These are phyloP conservation scores for Cyberlindnera sargentensis DNA, from an alignment of 805 yeast genomes.

Conservation along the genomic window DNA sequence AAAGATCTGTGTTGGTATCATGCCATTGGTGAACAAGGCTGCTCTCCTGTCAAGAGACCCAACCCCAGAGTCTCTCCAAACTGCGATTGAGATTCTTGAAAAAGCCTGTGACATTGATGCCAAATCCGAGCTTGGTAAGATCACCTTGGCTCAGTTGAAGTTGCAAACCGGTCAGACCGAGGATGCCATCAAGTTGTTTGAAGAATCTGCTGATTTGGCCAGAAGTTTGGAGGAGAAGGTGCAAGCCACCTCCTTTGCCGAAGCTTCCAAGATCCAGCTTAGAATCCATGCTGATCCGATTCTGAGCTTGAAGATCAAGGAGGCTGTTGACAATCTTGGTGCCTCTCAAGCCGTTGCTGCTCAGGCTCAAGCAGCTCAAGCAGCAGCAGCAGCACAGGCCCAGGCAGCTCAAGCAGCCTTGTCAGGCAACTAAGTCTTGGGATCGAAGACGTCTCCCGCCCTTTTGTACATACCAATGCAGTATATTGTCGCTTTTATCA, in stretches of 20 bases:
- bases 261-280: constrained; percentile 86
- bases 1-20: constrained; percentile 73
- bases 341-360: constrained; percentile 4
- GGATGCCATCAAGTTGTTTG: constrained; percentile 76
- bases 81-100: constrained; percentile 59
- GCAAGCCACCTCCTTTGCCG: constrained; percentile 87
- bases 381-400: too few relatives aligned
- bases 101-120: constrained; percentile 82
- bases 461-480: too few relatives aligned
- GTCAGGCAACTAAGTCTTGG: too few relatives aligned
- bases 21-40: constrained; percentile 88
- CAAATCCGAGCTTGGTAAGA: constrained; percentile 79
- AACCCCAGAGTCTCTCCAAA: constrained; percentile 35
- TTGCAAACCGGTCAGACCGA: constrained; percentile 77
- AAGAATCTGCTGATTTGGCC: constrained; percentile 73
- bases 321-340: constrained; percentile 40
- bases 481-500: too few relatives aligned
- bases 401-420: too few relatives aligned
- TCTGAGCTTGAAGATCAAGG: constrained; percentile 54
- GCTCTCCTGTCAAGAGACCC: constrained; percentile 54
- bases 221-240: constrained; percentile 82
- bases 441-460: too few relatives aligned
- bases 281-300: constrained; percentile 66
- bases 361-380: not conserved
- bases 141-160: constrained; percentile 87